phyloP scores from a whole-genome alignment of 129 eudicot genomes.

The Oenanthe sinensis region DNA sequence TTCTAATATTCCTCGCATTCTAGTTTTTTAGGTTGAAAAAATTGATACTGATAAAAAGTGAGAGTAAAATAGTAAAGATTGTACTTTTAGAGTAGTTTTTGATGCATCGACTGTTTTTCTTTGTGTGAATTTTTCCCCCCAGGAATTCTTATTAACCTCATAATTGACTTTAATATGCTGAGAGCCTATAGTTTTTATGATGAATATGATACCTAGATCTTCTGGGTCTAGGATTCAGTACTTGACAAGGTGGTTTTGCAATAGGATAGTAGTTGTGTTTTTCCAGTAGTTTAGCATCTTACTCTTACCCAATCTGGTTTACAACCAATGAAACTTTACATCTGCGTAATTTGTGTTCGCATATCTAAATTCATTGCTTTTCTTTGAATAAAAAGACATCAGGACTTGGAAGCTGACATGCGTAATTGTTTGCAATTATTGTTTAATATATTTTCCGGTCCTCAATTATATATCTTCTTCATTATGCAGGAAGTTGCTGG shows the following conservation, averaged over 20 bases:
- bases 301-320: not conserved
- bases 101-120: not conserved
- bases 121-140: not conserved
- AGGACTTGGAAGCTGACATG: not conserved
- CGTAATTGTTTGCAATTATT: not conserved
- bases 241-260: not conserved
- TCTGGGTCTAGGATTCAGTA: not conserved
- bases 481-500: slow-evolving; percentile 91
- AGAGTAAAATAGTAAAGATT: not conserved
- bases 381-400: not conserved
- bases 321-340: not conserved
- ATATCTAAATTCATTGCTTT: not conserved
- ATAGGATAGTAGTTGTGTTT: not conserved
- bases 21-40: not conserved
- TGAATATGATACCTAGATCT: not conserved
- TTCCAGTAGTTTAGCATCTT: not conserved
- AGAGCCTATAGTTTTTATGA: not conserved
- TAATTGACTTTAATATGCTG: not conserved
- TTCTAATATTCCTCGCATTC: not conserved
- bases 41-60: not conserved
- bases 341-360: not conserved
- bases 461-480: too few relatives aligned
- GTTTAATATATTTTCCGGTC: not conserved
- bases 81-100: not conserved
- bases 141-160: not conserved